phyloP scores from a whole-genome alignment of 192 early-diverging fungal species.

The Umbelopsis vinacea region DNA sequence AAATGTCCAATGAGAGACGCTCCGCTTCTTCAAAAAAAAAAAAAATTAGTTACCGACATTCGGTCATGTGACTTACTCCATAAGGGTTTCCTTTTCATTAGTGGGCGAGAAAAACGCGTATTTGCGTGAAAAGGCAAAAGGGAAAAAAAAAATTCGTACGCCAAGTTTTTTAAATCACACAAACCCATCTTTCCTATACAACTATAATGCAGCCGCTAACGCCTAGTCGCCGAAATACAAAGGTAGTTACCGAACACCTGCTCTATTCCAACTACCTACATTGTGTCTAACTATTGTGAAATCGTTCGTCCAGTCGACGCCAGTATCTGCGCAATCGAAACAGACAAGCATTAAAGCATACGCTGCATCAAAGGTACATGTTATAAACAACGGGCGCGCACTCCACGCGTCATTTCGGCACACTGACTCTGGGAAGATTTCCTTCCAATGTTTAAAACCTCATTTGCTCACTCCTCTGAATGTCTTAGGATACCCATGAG shows the following conservation, averaged over 20 bases:
- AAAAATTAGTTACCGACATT: neutral
- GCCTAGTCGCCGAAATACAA: slow-evolving; percentile 13
- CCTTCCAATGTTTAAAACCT: neutral
- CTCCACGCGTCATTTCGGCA: too few species aligned
- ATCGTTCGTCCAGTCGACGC: neutral
- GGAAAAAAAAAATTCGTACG: neutral
- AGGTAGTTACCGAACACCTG: neutral
- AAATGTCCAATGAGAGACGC: slow-evolving; percentile 11
- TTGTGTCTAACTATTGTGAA: neutral
- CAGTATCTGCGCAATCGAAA: neutral
- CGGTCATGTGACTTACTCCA: neutral
- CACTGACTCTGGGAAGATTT: too few species aligned
- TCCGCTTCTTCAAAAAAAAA: neutral
- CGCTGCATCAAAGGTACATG: neutral
- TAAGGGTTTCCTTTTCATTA: too few species aligned
- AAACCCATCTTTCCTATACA: neutral
- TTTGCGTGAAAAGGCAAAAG: neutral
- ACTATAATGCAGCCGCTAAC: neutral
- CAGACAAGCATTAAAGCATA: slow-evolving; percentile 2
- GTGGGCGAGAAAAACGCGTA: neutral
- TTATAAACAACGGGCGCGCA: too few species aligned
- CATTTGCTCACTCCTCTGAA: neutral
- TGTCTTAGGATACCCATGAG: neutral
- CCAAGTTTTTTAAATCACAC: neutral
- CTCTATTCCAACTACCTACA: neutral